Percentiles rank a stretch among this genome's conserved stretches.
Evolutionary conservation across 2,329 filamentous ascomycete genomes (phyloP).

Genomic region (Ophiostoma novo-ulmi): DNA sequence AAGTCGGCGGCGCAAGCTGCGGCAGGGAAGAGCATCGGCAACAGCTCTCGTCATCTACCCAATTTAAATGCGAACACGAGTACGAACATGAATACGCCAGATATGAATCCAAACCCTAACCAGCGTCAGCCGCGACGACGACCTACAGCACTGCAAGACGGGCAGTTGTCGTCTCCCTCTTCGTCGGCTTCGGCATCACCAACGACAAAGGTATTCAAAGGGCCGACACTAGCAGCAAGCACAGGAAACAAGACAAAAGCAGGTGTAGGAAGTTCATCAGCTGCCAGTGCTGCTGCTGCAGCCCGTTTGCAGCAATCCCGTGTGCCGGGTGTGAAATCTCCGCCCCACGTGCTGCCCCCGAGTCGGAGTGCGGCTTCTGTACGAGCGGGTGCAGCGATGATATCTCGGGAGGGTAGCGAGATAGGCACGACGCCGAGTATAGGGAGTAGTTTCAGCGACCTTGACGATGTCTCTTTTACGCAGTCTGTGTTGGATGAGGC

Average conservation of each 20-base stretch:
- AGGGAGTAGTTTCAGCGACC: slow-evolving; percentile 80
- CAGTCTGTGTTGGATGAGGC: slow-evolving; percentile 29
- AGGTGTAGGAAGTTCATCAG: slow-evolving; percentile 26
- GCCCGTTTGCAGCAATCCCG: slow-evolving; percentile 22
- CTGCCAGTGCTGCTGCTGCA: slow-evolving; percentile 30
- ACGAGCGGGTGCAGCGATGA: background rate
- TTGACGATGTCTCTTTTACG: slow-evolving; percentile 48
- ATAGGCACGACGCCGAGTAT: slow-evolving; percentile 63
- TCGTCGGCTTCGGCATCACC: slow-evolving; percentile 26
- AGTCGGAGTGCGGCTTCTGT: slow-evolving; percentile 49
- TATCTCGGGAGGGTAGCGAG: slow-evolving; percentile 59
- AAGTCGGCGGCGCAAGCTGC: slow-evolving; percentile 27
- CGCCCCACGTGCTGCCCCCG: slow-evolving; percentile 48
- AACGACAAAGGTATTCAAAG: slow-evolving; percentile 16
- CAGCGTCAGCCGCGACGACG: background rate
- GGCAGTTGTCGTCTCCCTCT: slow-evolving; percentile 11
- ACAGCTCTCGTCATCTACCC: background rate
- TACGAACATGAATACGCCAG: background rate
- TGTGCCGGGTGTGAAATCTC: slow-evolving; percentile 37
- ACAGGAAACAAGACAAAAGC: background rate
- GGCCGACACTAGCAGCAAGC: slow-evolving; percentile 8
- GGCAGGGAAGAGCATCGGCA: slow-evolving; percentile 21
- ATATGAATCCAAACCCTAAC: background rate
- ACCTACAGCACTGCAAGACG: background rate
- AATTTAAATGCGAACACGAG: background rate